Percentiles rank a stretch among this genome's conserved stretches.
Conservation (phyloP, 139 green algal species). For the Micromonas pusilla region DNA sequence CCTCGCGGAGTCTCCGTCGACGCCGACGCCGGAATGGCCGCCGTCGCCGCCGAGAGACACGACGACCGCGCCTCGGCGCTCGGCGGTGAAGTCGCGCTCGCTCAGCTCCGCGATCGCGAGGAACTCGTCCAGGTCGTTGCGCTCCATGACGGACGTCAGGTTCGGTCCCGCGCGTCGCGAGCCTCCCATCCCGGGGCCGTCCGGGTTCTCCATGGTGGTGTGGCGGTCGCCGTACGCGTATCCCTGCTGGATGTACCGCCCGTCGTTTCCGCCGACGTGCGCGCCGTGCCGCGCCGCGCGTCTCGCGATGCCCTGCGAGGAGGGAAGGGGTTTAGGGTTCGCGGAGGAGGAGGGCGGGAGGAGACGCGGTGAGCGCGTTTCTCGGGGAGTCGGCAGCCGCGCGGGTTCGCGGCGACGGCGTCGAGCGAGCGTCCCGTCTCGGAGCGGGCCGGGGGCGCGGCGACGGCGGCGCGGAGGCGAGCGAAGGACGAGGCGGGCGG, state of each 20-base stretch:
- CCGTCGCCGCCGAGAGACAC: constrained; percentile 38
- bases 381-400: too few species aligned
- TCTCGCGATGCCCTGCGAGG: too few species aligned
- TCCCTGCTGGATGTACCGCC: neutral
- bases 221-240: neutral
- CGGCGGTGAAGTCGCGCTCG: constrained; percentile 78
- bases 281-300: neutral
- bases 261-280: neutral
- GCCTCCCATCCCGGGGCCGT: too few species aligned
- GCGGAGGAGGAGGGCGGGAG: too few species aligned
- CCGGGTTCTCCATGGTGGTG: constrained; percentile 3
- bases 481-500: too few species aligned
- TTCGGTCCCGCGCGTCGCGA: neutral
- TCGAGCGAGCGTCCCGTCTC: too few species aligned
- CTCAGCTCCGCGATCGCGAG: constrained; percentile 84
- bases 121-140: constrained; percentile 85
- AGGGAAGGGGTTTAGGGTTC: too few species aligned
- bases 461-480: too few species aligned
- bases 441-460: too few species aligned
- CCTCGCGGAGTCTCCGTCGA: neutral
- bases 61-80: constrained; percentile 57
- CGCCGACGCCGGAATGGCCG: constrained; percentile 17
- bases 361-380: too few species aligned
- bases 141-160: constrained; percentile 78
- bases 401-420: too few species aligned